phyloP scores from a whole-genome alignment of 179 eudicot species.

The Nepenthes alata region DNA sequence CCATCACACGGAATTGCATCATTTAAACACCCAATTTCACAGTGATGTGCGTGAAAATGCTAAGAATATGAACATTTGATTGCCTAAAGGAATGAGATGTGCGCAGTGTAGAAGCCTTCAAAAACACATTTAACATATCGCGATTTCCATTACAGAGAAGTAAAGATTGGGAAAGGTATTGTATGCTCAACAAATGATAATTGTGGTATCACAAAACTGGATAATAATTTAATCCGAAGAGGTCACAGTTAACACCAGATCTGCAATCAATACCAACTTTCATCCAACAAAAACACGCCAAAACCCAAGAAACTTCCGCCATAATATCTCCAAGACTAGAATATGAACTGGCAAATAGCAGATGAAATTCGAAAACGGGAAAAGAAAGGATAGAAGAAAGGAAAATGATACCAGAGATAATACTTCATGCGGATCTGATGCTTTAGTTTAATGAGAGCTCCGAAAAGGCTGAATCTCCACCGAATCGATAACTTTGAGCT shows the following conservation, averaged over 20 bases:
- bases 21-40: neutral
- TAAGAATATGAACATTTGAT: neutral
- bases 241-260: neutral
- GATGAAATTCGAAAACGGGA: neutral
- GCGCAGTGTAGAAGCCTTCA: neutral
- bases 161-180: neutral
- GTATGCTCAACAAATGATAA: neutral
- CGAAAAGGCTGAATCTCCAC: too few species aligned
- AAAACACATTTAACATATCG: neutral
- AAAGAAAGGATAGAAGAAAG: neutral
- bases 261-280: neutral
- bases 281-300: neutral
- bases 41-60: neutral
- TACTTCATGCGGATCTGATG: neutral
- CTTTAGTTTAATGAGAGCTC: neutral
- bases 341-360: neutral
- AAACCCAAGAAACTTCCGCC: neutral
- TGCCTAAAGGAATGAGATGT: neutral
- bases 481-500: too few species aligned
- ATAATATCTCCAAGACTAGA: neutral
- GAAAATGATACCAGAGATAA: neutral
- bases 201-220: neutral
- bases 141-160: neutral
- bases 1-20: neutral
- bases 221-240: neutral